Evolutionary conservation across 148 eudicot species (phyloP).

Genomic region (Gaultheria prostrata): DNA sequence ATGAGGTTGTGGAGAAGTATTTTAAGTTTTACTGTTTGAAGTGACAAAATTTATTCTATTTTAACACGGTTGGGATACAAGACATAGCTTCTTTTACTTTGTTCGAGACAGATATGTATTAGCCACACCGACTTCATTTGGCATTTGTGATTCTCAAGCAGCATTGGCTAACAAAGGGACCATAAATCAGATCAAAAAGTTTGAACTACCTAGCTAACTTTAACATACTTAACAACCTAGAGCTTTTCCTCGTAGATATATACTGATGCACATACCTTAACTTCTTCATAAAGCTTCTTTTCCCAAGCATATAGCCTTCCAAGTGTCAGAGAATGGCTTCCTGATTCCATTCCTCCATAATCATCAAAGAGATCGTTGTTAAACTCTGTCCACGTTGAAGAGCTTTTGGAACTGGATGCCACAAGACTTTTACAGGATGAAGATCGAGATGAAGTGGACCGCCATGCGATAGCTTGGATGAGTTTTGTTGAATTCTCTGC

Average conservation of each 20-base stretch:
- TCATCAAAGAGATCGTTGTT: constrained; percentile 84
- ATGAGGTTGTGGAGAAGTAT: background rate
- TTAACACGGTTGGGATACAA: background rate
- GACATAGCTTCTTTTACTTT: background rate
- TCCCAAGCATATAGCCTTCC: constrained; percentile 99
- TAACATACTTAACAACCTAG: background rate
- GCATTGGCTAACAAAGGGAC: background rate
- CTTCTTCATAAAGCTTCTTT: constrained; percentile 93
- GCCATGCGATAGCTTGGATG: constrained; percentile 79
- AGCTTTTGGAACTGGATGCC: constrained; percentile 76
- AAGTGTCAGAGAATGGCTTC: constrained; percentile 84
- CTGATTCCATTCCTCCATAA: constrained; percentile 90
- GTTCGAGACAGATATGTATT: background rate
- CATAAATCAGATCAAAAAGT: background rate
- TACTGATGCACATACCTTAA: constrained; percentile 54
- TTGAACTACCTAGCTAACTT: background rate
- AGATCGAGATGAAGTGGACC: constrained; percentile 64
- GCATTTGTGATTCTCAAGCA: background rate
- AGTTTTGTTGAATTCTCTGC: constrained; percentile 92
- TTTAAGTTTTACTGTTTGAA: background rate
- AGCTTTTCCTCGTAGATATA: background rate
- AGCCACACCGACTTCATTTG: background rate
- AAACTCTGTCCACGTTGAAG: constrained; percentile 76
- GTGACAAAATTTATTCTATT: background rate
- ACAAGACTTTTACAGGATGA: constrained; percentile 87